These are phyloP conservation scores for Bromus sterilis DNA, from an alignment of 176 grass and related monocot species.

Conservation along the genomic window DNA sequence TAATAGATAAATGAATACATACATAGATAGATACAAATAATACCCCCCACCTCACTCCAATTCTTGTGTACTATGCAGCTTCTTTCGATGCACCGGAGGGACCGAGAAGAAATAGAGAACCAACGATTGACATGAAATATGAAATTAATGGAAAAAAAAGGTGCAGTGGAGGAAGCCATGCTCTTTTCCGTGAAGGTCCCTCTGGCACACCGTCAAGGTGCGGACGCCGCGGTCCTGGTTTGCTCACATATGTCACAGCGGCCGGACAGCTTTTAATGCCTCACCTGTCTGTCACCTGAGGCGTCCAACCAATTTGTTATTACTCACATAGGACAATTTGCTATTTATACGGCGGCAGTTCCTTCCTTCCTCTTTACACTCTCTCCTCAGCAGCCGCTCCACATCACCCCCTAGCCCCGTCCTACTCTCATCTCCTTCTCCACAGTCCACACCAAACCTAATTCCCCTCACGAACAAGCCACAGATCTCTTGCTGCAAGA, in stretches of 20 bases:
- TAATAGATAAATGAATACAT: no score
- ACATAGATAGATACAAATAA: no score
- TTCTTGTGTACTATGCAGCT: no score
- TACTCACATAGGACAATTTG: not conserved
- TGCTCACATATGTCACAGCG: not conserved
- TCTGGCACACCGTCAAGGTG: not conserved
- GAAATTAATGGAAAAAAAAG: no score
- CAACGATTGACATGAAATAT: no score
- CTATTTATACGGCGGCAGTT: not conserved
- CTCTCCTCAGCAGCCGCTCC: no score
- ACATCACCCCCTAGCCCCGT: not conserved
- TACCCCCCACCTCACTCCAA: no score
- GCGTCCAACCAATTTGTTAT: no score
- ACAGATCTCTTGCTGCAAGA: not conserved
- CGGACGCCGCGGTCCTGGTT: not conserved
- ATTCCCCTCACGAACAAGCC: not conserved
- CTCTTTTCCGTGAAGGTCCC: no score
- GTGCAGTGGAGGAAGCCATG: no score
- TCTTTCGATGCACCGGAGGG: no score
- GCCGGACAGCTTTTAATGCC: not conserved
- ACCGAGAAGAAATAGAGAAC: no score
- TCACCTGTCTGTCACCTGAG: not conserved
- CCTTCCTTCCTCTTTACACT: not conserved
- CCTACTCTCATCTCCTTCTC: not conserved
- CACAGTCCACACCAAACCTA: not conserved